Evolutionary conservation across 2,329 filamentous ascomycete species (phyloP), one percentile per base, ranked within the genome.

Genomic region (Trichophyton schoenleinii): DNA sequence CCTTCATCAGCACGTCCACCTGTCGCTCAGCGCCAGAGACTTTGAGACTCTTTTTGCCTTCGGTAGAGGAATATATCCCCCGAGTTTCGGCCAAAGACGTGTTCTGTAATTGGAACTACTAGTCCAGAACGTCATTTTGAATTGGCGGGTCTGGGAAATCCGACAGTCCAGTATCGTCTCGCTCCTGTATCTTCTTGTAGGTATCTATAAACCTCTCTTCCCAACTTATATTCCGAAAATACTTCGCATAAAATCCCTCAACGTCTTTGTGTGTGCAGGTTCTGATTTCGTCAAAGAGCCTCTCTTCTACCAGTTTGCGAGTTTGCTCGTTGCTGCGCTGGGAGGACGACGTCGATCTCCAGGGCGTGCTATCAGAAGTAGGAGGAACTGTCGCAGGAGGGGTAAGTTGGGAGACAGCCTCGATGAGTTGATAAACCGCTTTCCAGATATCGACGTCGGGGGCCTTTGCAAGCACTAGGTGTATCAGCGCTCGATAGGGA

Each of bases 141-240:
- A 28, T 31, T 18, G 60, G 62, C n/a, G 57, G 31, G 15, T 65
- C 9, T n/a, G 61, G 62, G 38, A 68, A 63, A 36, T 60, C 58
- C 36, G 53, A 58, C 58, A 57, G 64, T 57, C 34, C 20, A 49
- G 53, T 61, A 31, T 61, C 18, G 18, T 46, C 44, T 61, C 28
- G 6, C 9, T 18, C 44, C 58, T 5, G 61, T 58, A 49, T 63
- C 61, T 60, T 58, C 58, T 31, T 63, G 49, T 41, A 58, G 61
- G 52, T 42, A 42, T 42, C 38, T 2, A 42, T 42, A 11, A 42
- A 42, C 38, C 13, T 42, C 57, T 62, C 13, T 64, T 59, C 63
- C 65, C 64, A 67, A 49, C 59, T 22, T 55, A 63, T 67, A 48
- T 60, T 62, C 48, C 65, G 57, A 61, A 67, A 68, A 49, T 68